These are phyloP conservation scores for Darksidea phi DNA, from an alignment of 495 filamentous ascomycete species.

Conservation along the genomic window DNA sequence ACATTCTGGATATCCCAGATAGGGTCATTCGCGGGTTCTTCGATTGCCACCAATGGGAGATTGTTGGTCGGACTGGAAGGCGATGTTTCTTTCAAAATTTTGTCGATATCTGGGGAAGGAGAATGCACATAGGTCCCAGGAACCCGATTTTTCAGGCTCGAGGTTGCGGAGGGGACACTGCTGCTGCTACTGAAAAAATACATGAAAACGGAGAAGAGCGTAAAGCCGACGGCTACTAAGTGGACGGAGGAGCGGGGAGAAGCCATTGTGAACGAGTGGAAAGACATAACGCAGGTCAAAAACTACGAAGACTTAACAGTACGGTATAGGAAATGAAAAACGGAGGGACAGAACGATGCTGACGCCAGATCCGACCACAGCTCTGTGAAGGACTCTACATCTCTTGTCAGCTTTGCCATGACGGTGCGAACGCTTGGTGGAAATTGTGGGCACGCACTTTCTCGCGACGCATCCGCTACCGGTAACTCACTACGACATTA, in stretches of 20 bases:
- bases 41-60: background rate
- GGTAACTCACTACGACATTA: no score
- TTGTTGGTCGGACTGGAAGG: background rate
- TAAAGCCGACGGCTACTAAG: conserved; percentile 3
- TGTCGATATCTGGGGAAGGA: background rate
- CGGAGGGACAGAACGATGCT: no score
- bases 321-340: no score
- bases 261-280: conserved; percentile 4
- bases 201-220: conserved; percentile 7
- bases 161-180: background rate
- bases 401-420: no score
- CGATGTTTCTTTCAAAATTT: background rate
- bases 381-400: no score
- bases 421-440: no score
- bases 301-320: background rate
- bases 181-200: background rate
- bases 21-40: conserved; percentile 15
- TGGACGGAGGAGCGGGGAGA: conserved; percentile 4
- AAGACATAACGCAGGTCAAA: background rate
- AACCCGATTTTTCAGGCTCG: background rate
- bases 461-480: no score
- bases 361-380: no score
- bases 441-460: no score
- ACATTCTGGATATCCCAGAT: conserved; percentile 21
- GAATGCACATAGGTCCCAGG: background rate